Evolutionary conservation across 768 basidiomycete genomes (phyloP).

Genomic region (Cystobasidium onofrii): DNA sequence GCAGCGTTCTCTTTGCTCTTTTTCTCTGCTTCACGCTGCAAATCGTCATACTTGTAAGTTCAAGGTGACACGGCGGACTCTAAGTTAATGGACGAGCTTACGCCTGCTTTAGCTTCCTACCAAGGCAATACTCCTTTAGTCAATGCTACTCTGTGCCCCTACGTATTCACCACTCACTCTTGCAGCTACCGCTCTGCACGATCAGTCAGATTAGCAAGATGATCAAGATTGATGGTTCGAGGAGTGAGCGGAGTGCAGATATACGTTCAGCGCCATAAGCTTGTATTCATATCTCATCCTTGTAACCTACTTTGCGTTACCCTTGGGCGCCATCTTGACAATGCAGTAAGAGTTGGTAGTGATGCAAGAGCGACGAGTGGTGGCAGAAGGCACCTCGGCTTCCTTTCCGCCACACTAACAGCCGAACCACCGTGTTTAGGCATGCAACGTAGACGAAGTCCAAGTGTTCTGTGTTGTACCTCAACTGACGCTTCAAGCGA

Average conservation of each 20-base stretch:
- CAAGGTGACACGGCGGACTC: no score
- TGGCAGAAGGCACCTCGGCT: not conserved
- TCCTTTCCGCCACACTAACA: not conserved
- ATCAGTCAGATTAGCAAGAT: not conserved
- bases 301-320: slow-evolving; percentile 20
- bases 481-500: no score
- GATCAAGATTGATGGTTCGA: not conserved
- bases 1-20: slow-evolving; percentile 33
- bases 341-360: not conserved
- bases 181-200: slow-evolving; percentile 24
- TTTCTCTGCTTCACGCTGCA: slow-evolving; percentile 21
- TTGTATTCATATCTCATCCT: not conserved
- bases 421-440: no score
- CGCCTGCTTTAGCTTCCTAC: slow-evolving; percentile 30
- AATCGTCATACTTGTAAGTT: not conserved
- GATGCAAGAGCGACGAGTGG: not conserved
- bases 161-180: not conserved
- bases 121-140: not conserved
- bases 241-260: not conserved
- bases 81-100: not conserved
- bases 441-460: no score
- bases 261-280: not conserved
- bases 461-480: no score
- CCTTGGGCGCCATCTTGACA: slow-evolving; percentile 29
- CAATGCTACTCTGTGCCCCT: not conserved